Evolutionary conservation across 2,329 filamentous ascomycete genomes (phyloP), one percentile per base, ranked within the genome.

Genomic region (Didymella sp.): DNA sequence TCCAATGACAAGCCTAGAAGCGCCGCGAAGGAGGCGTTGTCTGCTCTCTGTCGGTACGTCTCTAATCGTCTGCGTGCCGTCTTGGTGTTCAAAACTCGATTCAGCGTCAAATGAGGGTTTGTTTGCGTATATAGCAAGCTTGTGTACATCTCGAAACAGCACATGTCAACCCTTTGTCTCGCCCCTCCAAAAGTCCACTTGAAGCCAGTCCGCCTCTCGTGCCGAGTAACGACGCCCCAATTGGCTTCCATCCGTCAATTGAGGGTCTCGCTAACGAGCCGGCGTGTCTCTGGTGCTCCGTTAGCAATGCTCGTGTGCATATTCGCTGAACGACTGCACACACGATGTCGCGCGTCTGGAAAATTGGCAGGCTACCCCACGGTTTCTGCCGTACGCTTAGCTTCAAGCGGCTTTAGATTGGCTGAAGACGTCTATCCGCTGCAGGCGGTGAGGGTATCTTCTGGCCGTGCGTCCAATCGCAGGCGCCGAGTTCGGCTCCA

Each of bases 341-440:
- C 51, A 55, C 53, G 53, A 62, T 67, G 62, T 70, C 63, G 68
- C 63, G 66, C 64, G 60, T 63, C 59, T 61, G 60, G 62, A 67
- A 70, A 70, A 66, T 69, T 69, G 62, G 61, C 59, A 62, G 63
- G 62, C 59, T 74, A 74, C 72, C 73, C 72, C 73, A 75, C 72
- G 72, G 69, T 67, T 73, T 69, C 71, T 73, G 72, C 71, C 69
- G 56, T 15, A 40, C 56, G 45, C 62, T 66, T 71, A 67, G 64
- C 70, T 62, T 58, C 57, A 67, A 62, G 56, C 60, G 51, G 61
- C 56, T 15, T 30, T 30, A 58, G 43, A 63, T 61, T 56, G 59
- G 66, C 59, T 55, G 51, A 45, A 59, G 60, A 52, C 50, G 53
- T 56, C 57, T 54, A 49, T 61, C 56, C 44, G 21, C 41, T 42